Evolutionary conservation across 495 filamentous ascomycete genomes (phyloP), one percentile per base, ranked within the genome.

Genomic region (Penicillium psychrofluorescens): DNA sequence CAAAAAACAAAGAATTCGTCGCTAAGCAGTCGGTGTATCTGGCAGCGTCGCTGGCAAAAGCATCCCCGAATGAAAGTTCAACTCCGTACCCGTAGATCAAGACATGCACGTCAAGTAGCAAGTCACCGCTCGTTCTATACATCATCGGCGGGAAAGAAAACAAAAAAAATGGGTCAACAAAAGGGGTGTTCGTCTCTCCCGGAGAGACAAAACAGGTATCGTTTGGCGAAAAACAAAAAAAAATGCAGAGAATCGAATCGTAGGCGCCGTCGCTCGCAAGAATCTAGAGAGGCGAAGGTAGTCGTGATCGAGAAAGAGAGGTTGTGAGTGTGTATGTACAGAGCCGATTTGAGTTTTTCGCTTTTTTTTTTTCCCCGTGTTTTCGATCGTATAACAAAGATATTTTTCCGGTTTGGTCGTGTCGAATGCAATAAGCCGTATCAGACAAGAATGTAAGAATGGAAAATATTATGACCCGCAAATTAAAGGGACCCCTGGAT

Each of bases 191-290:
- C 58, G 57, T 67, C 67, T 56, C 67, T 67, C 62, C 58, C 65
- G 52, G 62, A 64, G 62, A 62, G 60, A 61, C 56, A 51, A 53
- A 55, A 59, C 53, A 62, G 61, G 64, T 66, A 68, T 71, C 65
- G 62, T 64, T 52, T 22, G 22, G 22, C 22, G 22, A 22, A 55
- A 48, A 54, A 43, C 28, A 37, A 40, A 52, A 52, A 50, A 48
- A 50, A 56, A 65, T 63, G 66, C 58, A 66, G 56, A 48, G 43
- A 61, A 62, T 64, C 58, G 55, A 64, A 64, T 67, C 62, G 60
- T 63, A 68, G 61, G 65, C 67, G 63, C 65, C 65, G 65, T 67
- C 65, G 67, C 67, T 71, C 65, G 65, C 67, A 70, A 60, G 52
- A 66, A 68, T 58, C 61, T 54, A 51, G 52, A 60, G 61, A 51